phyloP scores from a whole-genome alignment of 2,329 filamentous ascomycete species.

The Fusarium robinianum region DNA sequence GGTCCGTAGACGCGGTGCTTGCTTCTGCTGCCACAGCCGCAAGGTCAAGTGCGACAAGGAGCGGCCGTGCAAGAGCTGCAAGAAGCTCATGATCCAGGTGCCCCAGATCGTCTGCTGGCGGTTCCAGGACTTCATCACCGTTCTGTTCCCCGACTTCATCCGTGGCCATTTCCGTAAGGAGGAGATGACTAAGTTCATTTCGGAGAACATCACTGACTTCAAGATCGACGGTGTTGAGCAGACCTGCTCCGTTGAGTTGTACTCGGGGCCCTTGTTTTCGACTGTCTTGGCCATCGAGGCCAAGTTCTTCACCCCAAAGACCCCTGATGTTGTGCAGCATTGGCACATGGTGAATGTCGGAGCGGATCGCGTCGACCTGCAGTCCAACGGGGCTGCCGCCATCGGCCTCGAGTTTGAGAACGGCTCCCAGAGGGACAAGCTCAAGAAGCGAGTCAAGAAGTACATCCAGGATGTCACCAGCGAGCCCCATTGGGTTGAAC shows the following conservation, averaged over 20 bases:
- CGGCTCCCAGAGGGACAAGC: slow-evolving; percentile 48
- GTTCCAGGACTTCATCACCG: slow-evolving; percentile 58
- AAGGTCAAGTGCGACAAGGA: slow-evolving; percentile 63
- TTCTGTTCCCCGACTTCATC: slow-evolving; percentile 58
- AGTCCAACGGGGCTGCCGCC: slow-evolving; percentile 50
- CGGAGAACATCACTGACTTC: slow-evolving; percentile 54
- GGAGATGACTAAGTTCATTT: slow-evolving; percentile 53
- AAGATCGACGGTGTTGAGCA: slow-evolving; percentile 47
- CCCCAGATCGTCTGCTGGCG: slow-evolving; percentile 64
- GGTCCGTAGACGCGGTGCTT: slow-evolving; percentile 59
- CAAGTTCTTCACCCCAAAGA: slow-evolving; percentile 57
- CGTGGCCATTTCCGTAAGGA: slow-evolving; percentile 56
- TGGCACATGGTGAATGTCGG: slow-evolving; percentile 50
- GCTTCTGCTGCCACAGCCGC: slow-evolving; percentile 63
- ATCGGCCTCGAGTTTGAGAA: slow-evolving; percentile 55
- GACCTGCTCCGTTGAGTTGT: slow-evolving; percentile 52
- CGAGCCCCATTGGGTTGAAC: slow-evolving; percentile 54
- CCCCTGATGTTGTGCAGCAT: slow-evolving; percentile 54
- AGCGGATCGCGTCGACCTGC: slow-evolving; percentile 46
- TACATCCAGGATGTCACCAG: slow-evolving; percentile 55
- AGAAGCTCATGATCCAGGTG: slow-evolving; percentile 53
- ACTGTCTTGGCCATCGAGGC: slow-evolving; percentile 53
- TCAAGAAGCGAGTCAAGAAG: slow-evolving; percentile 52
- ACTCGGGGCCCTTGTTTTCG: slow-evolving; percentile 51
- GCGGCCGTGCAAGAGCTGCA: slow-evolving; percentile 61